Evolutionary conservation across 371 early-diverging fungal species (phyloP).

Genomic region (Syncephalastrum monosporum): DNA sequence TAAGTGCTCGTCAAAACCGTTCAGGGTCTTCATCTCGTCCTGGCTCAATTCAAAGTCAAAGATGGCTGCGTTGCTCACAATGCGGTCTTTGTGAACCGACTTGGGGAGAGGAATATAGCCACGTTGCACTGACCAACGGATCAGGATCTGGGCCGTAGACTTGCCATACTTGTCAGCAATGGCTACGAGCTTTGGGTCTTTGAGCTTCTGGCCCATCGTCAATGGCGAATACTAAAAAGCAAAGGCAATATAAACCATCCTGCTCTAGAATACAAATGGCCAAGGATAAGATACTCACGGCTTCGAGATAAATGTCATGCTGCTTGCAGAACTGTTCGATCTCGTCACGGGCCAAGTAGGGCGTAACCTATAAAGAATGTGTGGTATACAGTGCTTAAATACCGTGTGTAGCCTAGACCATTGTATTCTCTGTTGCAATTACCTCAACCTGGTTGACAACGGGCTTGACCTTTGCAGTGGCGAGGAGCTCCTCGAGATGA

Average conservation of each 20-base stretch:
- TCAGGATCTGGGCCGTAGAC: constrained; percentile 45
- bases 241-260: background rate
- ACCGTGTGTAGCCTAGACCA: background rate
- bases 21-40: constrained; percentile 50
- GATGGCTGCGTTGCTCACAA: constrained; percentile 53
- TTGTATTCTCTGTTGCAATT: background rate
- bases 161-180: constrained; percentile 47
- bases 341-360: constrained; percentile 37
- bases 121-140: constrained; percentile 38
- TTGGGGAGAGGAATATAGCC: constrained; percentile 59
- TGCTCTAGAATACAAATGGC: background rate
- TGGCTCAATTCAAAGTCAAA: constrained; percentile 55
- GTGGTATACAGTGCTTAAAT: background rate
- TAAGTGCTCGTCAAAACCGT: constrained; percentile 37
- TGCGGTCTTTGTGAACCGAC: constrained; percentile 41
- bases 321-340: constrained; percentile 43
- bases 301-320: constrained; percentile 52
- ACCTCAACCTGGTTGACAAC: constrained; percentile 70
- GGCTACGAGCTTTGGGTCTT: constrained; percentile 40
- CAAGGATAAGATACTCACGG: constrained; percentile 11
- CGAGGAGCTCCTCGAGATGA: constrained; percentile 58
- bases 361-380: constrained; percentile 16
- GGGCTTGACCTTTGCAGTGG: constrained; percentile 57
- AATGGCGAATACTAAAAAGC: constrained; percentile 45
- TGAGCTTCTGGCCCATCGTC: constrained; percentile 47